phyloP scores from a whole-genome alignment of 306 rosid species.

The Trifolium repens region DNA sequence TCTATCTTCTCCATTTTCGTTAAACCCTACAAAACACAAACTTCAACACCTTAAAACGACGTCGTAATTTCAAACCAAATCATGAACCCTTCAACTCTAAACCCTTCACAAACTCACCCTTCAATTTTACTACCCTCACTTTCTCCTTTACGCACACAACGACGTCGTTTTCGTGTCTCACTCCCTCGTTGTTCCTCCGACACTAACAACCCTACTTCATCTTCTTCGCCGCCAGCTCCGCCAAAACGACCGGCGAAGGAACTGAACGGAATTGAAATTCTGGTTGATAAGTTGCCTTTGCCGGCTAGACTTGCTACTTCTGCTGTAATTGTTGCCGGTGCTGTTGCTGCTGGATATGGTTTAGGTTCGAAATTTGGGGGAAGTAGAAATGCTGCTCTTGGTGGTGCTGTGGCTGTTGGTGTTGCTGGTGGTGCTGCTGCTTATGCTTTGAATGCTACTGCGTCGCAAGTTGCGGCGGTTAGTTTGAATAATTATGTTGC shows the following conservation, averaged over 20 bases:
- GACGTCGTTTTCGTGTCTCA: conserved; percentile 77
- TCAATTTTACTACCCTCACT: conserved; percentile 51
- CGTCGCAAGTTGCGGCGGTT: conserved; percentile 86
- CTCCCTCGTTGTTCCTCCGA: conserved; percentile 58
- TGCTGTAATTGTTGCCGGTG: conserved; percentile 76
- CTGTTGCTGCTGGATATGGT: conserved; percentile 86
- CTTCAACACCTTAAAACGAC: conserved; percentile 44
- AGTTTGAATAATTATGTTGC: conserved; percentile 86
- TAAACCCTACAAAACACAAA: conserved; percentile 59
- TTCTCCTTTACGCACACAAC: conserved; percentile 51
- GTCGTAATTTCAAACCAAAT: conserved; percentile 50
- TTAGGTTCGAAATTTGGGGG: conserved; percentile 70
- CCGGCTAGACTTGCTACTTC: conserved; percentile 76
- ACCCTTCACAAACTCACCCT: conserved; percentile 42
- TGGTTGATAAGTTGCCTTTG: conserved; percentile 71
- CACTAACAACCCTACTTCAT: conserved; percentile 11
- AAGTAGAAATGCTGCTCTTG: conserved; percentile 63
- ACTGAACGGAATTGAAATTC: conserved; percentile 73
- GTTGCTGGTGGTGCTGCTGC: conserved; percentile 78
- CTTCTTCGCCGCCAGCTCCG: conserved; percentile 42
- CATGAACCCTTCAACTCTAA: conserved; percentile 75
- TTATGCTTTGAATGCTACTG: conserved; percentile 72
- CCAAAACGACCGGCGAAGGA: conserved; percentile 57
- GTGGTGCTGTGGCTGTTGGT: conserved; percentile 86
- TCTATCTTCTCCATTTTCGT: conserved; percentile 45